phyloP scores from a whole-genome alignment of 2,329 filamentous ascomycete genomes.

The Myotisia sp. region DNA sequence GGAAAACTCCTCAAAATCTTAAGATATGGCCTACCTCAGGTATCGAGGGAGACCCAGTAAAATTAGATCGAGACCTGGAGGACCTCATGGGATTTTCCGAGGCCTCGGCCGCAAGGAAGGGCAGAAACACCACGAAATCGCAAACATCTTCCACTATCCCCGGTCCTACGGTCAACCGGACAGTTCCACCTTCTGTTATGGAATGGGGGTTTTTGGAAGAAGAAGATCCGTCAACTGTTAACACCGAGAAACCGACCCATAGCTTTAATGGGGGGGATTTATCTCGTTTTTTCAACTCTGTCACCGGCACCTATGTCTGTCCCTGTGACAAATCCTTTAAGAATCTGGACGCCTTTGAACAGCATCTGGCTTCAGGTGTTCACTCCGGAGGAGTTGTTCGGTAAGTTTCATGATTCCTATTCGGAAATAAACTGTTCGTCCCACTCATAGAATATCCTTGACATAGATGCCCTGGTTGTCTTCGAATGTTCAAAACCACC shows the following conservation, averaged over 20 bases:
- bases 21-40: conserved; percentile 17
- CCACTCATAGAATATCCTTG: not conserved
- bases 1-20: conserved; percentile 2
- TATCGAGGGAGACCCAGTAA: conserved; percentile 1
- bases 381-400: conserved; percentile 15
- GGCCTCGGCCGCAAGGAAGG: not conserved
- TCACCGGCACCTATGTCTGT: conserved; percentile 22
- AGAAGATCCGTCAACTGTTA: no score
- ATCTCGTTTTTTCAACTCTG: conserved; percentile 20
- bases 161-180: no score
- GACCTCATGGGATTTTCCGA: conserved; percentile 17
- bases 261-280: conserved; percentile 21
- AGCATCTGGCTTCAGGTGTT: conserved; percentile 20
- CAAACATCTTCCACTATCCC: no score
- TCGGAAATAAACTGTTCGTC: not conserved
- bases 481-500: conserved; percentile 24
- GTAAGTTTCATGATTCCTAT: conserved; percentile 9
- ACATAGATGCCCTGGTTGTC: conserved; percentile 26
- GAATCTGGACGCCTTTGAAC: conserved; percentile 17
- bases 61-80: not conserved
- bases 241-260: not conserved
- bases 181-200: no score
- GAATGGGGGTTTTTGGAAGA: not conserved
- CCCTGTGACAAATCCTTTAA: conserved; percentile 20
- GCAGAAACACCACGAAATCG: not conserved